Conservation (phyloP, 371 early-diverging fungal genomes). For the Umbelopsis sp. region DNA sequence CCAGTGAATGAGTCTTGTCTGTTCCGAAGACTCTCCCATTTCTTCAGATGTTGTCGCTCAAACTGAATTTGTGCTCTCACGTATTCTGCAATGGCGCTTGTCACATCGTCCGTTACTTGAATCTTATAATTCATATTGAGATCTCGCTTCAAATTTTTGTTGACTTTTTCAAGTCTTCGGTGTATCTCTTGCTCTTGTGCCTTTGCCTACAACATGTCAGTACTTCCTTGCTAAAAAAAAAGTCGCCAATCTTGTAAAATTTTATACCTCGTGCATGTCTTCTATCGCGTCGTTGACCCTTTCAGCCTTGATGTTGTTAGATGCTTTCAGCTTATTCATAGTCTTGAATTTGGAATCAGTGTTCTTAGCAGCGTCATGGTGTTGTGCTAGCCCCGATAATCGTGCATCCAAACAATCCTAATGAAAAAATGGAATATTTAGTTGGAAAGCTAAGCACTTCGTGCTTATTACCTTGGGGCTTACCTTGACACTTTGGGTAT, state of each 20-base stretch:
- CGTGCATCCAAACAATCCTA: conserved; percentile 6
- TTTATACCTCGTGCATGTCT: conserved; percentile 13
- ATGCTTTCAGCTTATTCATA: conserved; percentile 11
- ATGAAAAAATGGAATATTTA: neutral
- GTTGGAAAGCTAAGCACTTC: too few relatives aligned
- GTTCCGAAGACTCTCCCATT: conserved; percentile 9
- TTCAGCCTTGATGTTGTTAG: neutral
- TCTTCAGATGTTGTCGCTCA: conserved; percentile 1
- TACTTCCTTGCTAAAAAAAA: neutral
- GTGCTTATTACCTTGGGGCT: neutral
- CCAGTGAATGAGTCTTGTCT: neutral
- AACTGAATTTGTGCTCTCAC: conserved; percentile 9
- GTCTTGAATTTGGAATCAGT: neutral
- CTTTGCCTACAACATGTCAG: neutral
- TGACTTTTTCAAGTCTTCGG: conserved; percentile 5
- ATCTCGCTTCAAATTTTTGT: neutral
- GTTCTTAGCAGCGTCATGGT: neutral
- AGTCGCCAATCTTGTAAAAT: neutral
- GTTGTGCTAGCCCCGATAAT: neutral
- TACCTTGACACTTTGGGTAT: conserved; percentile 4
- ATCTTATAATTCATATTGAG: neutral
- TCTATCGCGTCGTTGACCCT: conserved; percentile 6
- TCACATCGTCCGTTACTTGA: conserved; percentile 5
- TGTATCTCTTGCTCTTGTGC: conserved; percentile 8
- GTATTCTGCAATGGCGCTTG: neutral